Base-by-base conservation (phyloP, 345 rosid species). In the Citrus australasica region DNA sequence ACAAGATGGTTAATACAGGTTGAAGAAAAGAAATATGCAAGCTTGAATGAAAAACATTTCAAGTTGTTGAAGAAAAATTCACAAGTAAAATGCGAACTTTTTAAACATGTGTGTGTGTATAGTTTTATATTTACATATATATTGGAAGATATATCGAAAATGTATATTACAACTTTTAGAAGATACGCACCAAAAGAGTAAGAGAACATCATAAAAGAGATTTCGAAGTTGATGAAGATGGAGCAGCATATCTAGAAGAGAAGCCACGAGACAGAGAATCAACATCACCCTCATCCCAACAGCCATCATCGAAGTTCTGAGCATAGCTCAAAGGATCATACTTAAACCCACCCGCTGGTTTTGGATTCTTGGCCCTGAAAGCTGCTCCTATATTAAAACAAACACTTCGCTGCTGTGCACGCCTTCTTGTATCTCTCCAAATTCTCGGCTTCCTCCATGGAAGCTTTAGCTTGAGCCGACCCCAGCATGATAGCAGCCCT, bases 291-390 rank as follows among this genome's bases (percentile, higher is more conserved):
- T 84, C 84, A 77, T 84, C 84, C 75, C 82, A 70, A 46, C 65
- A 77, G 1, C 88, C 82, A 0, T 86, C 84, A 59, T 88, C 89
- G 48, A 88, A 88, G 79, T 88, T 88, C n/a, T 86, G 86, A 79
- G 90, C 87, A 78, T 86, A 88, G 73, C 87, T 84, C 62, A 84
- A 62, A 68, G 87, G 87, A 64, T 86, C 88, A 38, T 88, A 88
- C 85, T 73, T 75, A 79, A 82, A 88, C 25, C 85, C 85, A 72
- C 86, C 87, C 2, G 71, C 76, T 14, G 83, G 76, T 80, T 61
- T 84, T 30, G 24, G 73, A 25, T 22, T 66, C 16, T 60, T 80
- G 30, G 69, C 30, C 68, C 19, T 67, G 77, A 79, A 76, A 68
- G 77, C 63, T 28, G 79, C 78, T 17, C 60, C 32, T 63, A 74